Conservation (phyloP, 2,329 filamentous ascomycete genomes). For the Phialemoniopsis sp. region DNA sequence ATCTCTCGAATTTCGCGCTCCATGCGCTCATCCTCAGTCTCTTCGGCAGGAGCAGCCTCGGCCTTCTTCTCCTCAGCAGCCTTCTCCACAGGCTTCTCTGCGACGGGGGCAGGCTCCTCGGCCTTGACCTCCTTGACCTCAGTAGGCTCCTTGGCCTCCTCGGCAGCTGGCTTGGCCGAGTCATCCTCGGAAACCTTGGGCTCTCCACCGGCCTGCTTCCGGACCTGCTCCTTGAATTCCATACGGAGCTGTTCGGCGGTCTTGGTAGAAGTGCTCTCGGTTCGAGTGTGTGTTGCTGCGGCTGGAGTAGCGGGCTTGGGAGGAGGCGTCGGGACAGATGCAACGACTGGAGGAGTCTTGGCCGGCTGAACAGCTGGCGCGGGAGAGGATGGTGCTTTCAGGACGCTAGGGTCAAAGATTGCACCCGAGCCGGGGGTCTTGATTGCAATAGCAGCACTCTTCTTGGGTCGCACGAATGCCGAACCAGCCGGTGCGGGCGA, state of each 20-base stretch:
- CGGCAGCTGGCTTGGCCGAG: too few relatives aligned
- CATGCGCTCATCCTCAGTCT: conserved; percentile 27
- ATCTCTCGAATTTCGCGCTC: conserved; percentile 17
- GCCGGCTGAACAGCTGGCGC: conserved; percentile 48
- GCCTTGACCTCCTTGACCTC: conserved; percentile 8
- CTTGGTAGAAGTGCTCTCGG: conserved; percentile 69
- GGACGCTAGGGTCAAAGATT: conserved; percentile 63
- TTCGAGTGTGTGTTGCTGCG: conserved; percentile 66
- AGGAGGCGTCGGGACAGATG: conserved; percentile 74
- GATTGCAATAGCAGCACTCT: conserved; percentile 73
- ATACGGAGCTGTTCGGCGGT: conserved; percentile 74
- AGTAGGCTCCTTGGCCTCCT: conserved; percentile 28
- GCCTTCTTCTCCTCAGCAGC: conserved; percentile 19
- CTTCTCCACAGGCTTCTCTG: conserved; percentile 20
- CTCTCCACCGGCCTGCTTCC: conserved; percentile 48
- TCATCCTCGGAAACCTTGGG: conserved; percentile 43
- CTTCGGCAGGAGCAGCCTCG: conserved; percentile 14
- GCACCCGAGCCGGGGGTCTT: conserved; percentile 81
- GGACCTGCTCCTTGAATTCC: conserved; percentile 78
- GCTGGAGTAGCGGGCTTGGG: conserved; percentile 67
- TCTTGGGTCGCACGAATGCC: conserved; percentile 50
- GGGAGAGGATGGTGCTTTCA: conserved; percentile 55
- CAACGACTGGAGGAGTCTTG: conserved; percentile 66
- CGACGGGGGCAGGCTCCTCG: conserved; percentile 13
- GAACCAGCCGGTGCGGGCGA: conserved; percentile 14